A percentile compares a stretch with the other conserved stretches of the same genome.
These are phyloP conservation scores for Sporothrix protearum DNA, from an alignment of 2,329 filamentous ascomycete genomes.

Conservation along the genomic window DNA sequence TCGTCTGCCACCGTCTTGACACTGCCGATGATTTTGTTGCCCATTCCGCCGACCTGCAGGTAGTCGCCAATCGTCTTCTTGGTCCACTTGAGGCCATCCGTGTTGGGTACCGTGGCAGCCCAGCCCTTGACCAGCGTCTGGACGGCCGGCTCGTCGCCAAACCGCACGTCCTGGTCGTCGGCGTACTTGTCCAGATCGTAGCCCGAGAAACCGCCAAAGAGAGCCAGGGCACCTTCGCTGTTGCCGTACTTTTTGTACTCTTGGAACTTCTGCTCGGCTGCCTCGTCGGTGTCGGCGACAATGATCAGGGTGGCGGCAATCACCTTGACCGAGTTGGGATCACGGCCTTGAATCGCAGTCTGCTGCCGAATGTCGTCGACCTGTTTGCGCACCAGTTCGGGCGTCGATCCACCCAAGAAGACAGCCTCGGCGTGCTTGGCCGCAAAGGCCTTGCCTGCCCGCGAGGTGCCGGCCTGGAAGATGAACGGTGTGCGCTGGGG, in stretches of 20 bases:
- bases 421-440: conserved; percentile 31
- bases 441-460: conserved; percentile 29
- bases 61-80: conserved; percentile 64
- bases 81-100: conserved; percentile 61
- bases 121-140: conserved; percentile 31
- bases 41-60: conserved; percentile 28
- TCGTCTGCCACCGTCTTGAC: conserved; percentile 63
- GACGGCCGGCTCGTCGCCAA: conserved; percentile 42
- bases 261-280: conserved; percentile 28
- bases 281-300: too few relatives aligned
- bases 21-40: conserved; percentile 53
- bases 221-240: conserved; percentile 28
- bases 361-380: conserved; percentile 36
- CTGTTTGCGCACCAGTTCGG: too few relatives aligned
- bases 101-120: conserved; percentile 20
- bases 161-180: conserved; percentile 39
- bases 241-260: conserved; percentile 29
- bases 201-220: conserved; percentile 31
- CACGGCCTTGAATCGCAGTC: too few relatives aligned
- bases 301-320: conserved; percentile 26
- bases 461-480: conserved; percentile 30
- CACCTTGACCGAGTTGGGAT: conserved; percentile 28
- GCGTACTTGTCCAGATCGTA: conserved; percentile 35
- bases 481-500: conserved; percentile 28
- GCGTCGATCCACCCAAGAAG: too few relatives aligned